Base-by-base conservation (phyloP, 2,329 filamentous ascomycete species). In the Sporothrix curviconia region DNA sequence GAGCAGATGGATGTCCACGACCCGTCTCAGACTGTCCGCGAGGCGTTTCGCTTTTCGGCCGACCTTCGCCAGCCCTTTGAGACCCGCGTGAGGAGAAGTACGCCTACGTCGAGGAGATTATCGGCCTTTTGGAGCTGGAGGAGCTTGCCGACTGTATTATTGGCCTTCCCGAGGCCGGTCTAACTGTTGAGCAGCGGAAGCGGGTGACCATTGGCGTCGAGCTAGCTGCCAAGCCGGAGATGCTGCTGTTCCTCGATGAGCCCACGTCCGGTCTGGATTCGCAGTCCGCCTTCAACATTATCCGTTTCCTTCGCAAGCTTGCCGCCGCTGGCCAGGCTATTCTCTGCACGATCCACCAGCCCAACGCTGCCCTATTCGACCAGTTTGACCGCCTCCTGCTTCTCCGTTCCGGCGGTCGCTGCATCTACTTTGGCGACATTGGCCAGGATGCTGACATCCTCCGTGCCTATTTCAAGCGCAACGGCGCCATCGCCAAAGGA, bases 131-230 rank as follows among this genome's bases (percentile, higher is more conserved):
- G 4, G 80, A 83, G 65, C 82, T 84, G 74, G 80, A 83, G 65
- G 63, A 72, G 7, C 80, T 82, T 39, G 80, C 81, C 1, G 81
- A 84, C 66, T 79, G 78, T 56, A 78, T 83, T 32, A 82, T 84
- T 51, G 80, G 81, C 30, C 74, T 71, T 3, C 75, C 79, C 3
- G 80, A 92, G 66, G 86, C 88, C 66, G 90, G 88, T 61, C 75
- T 88, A 24, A 87, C 85, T 4, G 80, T 83, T 12, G 82, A 84
- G 66, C 80, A 84, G 70, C 76, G 80, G 51, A 85, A 85, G 72
- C 87, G 90, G 65, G 82, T 95, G n/a, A 96, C 91, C 0, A 95
- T 96, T 59, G 91, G 89, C 65, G 90, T 96, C 9, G 91, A 96
- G 68, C 78, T 96, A 7, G 90, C 89, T 8, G 91, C 91, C 15